Conservation (phyloP, 345 rosid genomes). For the Hibiscus trionum region DNA sequence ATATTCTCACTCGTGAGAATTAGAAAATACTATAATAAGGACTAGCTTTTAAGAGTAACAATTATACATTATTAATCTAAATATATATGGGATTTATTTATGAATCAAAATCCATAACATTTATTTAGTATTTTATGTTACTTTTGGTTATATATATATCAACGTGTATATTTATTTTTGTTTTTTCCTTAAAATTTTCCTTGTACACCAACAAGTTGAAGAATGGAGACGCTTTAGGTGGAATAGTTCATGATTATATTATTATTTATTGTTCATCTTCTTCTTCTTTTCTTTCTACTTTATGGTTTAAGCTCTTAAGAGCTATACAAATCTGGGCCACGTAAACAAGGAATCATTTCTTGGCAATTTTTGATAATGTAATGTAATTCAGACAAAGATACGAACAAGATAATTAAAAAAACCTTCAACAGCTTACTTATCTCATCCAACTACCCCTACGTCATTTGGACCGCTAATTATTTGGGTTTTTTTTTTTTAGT, state of each 20-base stretch:
- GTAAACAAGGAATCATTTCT: not conserved
- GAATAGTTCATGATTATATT: not conserved
- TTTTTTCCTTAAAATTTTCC: not conserved
- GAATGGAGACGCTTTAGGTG: not conserved
- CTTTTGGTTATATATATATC: too few relatives aligned
- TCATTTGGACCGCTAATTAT: not conserved
- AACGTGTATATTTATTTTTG: too few relatives aligned
- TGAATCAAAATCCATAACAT: too few relatives aligned
- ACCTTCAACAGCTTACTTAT: not conserved
- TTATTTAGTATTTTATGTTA: too few relatives aligned
- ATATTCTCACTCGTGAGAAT: too few relatives aligned
- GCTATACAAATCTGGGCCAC: not conserved
- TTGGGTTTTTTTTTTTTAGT: not conserved
- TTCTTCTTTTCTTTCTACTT: not conserved
- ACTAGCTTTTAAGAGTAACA: too few relatives aligned
- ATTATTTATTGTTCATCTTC: not conserved
- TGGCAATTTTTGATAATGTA: not conserved
- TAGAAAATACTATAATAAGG: too few relatives aligned
- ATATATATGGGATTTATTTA: too few relatives aligned
- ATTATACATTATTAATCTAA: too few relatives aligned
- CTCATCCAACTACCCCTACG: not conserved
- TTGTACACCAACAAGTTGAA: not conserved
- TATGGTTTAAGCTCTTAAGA: not conserved
- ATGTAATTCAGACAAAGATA: not conserved
- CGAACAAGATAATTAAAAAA: not conserved